Base-by-base conservation (phyloP, 257 asterid genomes). In the Solanum piurae region DNA sequence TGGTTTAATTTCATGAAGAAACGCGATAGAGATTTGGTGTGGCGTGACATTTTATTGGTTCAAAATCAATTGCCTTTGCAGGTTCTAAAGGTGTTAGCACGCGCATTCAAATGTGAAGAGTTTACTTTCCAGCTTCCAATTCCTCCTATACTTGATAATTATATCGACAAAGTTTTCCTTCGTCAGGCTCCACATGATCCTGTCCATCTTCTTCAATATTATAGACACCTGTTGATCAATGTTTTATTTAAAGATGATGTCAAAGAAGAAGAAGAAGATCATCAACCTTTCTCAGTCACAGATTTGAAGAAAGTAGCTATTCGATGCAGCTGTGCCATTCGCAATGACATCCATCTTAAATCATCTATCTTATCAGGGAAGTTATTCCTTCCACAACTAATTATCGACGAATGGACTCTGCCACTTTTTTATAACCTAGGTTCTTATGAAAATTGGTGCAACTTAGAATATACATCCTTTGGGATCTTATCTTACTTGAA, bases 141-240 rank as follows among this genome's bases (percentile, higher is more conserved):
- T 20, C 11, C 6, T 71, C 3, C n/a, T 68, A 6, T 4, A 12
- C 4, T 6, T 29, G 5, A 3, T 68, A 33, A 29, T 12, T 12
- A 68, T 68, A 27, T 12, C 74, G 0, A 12, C 1, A 9, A 14
- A 10, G 18, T 0, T 12, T 4, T 6, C 6, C 20, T 3, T 25
- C 21, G 0, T 68, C 21, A 5, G 5, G 0, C 20, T 64, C 40
- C 3, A 33, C 0, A n/a, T n/a, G n/a, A 12, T 33, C 16, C 27
- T 34, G 2, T 9, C 8, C 46, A 34, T 73, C 80, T 73, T 20
- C 80, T 40, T 40, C 4, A 71, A 7, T 1, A 0, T 33, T 33
- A 4, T 33, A 44, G 52, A 44, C 5, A 71, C 1, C 0, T 33
- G 4, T 71, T 25, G 79, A 1, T 33, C n/a, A 2, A 0, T 33